These are phyloP conservation scores for Candida ascalaphidarum DNA, from an alignment of 805 yeast species.

Conservation along the genomic window DNA sequence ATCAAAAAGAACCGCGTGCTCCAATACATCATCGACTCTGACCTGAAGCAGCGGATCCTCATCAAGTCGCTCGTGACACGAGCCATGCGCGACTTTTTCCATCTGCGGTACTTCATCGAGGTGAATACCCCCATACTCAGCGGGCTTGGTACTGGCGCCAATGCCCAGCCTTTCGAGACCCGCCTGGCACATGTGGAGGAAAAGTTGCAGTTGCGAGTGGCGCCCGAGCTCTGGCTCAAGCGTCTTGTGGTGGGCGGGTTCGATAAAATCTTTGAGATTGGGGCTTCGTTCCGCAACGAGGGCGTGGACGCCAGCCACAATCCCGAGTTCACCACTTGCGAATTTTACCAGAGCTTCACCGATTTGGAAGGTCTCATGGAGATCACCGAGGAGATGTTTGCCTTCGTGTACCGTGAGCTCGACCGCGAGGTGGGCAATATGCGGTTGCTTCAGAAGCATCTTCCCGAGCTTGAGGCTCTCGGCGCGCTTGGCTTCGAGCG, in stretches of 20 bases:
- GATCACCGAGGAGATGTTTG: constrained; percentile 53
- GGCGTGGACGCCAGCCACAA: constrained; percentile 90
- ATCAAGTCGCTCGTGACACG: constrained; percentile 50
- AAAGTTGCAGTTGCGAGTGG: constrained; percentile 64
- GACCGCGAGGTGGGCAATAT: constrained; percentile 3
- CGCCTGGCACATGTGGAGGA: constrained; percentile 24
- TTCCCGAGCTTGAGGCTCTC: constrained; percentile 8
- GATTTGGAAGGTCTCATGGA: constrained; percentile 57
- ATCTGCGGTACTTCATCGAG: constrained; percentile 53
- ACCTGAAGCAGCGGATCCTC: constrained; percentile 36
- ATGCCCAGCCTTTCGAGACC: constrained; percentile 81
- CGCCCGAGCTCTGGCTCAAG: constrained; percentile 94
- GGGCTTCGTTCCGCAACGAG: constrained; percentile 81
- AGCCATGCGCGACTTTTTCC: constrained; percentile 50
- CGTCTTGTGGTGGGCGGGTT: constrained; percentile 76
- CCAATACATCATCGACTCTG: constrained; percentile 57
- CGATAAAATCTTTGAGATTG: constrained; percentile 81
- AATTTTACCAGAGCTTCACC: constrained; percentile 72
- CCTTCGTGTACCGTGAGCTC: constrained; percentile 26
- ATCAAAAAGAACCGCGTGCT: constrained; percentile 63
- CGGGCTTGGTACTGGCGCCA: constrained; percentile 77
- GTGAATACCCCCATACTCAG: constrained; percentile 86
- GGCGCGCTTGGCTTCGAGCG: constrained; percentile 10
- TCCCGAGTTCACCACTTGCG: constrained; percentile 89
- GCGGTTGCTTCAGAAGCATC: constrained; percentile 8